Conservation (phyloP, 2,329 filamentous ascomycete genomes). For the Apiospora marii region DNA sequence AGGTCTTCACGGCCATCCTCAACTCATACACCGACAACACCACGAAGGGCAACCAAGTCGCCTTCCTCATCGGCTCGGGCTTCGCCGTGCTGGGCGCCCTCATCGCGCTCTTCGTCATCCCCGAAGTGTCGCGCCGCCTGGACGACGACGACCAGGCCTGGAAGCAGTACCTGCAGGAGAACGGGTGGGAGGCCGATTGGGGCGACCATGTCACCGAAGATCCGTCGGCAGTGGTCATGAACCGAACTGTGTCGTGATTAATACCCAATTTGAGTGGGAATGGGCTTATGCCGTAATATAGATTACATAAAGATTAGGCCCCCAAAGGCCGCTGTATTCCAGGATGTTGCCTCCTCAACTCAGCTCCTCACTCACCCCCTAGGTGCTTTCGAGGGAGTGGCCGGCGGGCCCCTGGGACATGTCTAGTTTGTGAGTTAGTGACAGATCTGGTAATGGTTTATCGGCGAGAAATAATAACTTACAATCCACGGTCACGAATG, state of each 20-base stretch:
- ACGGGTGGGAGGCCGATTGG: constrained; percentile 50
- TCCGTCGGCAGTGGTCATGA: constrained; percentile 36
- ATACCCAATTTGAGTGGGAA: too few relatives aligned
- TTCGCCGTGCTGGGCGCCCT: constrained; percentile 56
- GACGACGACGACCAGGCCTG: constrained; percentile 54
- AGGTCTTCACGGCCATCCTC: constrained; percentile 60
- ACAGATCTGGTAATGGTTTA: neutral
- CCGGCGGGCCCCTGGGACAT: constrained; percentile 21
- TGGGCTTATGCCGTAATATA: neutral
- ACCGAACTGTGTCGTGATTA: constrained; percentile 21
- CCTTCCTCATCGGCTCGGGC: constrained; percentile 58
- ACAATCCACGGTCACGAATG: constrained; percentile 50
- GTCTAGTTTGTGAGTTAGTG: neutral
- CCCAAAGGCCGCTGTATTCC: neutral
- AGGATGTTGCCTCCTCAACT: neutral
- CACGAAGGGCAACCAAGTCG: constrained; percentile 55
- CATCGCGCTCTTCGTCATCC: constrained; percentile 54
- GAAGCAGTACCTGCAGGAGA: constrained; percentile 51
- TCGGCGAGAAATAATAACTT: neutral
- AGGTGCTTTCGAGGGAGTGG: constrained; percentile 20
- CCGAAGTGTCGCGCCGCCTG: constrained; percentile 50
- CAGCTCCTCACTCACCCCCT: neutral
- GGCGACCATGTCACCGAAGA: constrained; percentile 42
- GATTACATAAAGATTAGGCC: neutral
- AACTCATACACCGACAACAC: constrained; percentile 49